phyloP scores from a whole-genome alignment of 2,329 filamentous ascomycete genomes.

The Aulographum hederae region DNA sequence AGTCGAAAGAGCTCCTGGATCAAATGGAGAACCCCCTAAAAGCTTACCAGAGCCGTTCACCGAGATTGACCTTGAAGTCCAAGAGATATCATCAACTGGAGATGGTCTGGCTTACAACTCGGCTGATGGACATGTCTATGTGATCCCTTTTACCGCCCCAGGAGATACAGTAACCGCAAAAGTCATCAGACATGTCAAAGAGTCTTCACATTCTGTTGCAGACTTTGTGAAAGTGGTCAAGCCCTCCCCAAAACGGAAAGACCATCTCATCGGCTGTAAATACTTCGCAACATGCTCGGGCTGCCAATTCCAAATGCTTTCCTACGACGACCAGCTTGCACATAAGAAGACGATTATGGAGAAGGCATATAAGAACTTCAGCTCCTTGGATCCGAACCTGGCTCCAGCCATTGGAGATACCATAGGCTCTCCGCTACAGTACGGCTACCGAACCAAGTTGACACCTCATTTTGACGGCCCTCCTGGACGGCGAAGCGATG shows the following conservation, averaged over 20 bases:
- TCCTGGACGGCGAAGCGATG: slow-evolving; percentile 28
- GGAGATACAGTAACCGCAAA: slow-evolving; percentile 69
- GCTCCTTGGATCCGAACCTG: slow-evolving; percentile 54
- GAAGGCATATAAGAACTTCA: slow-evolving; percentile 85
- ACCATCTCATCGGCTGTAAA: slow-evolving; percentile 56
- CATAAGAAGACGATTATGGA: slow-evolving; percentile 78
- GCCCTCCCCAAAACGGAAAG: slow-evolving; percentile 59
- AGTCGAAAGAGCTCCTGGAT: slow-evolving; percentile 5
- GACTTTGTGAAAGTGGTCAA: slow-evolving; percentile 66
- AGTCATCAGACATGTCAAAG: slow-evolving; percentile 49
- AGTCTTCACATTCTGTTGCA: slow-evolving; percentile 46
- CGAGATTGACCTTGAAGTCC: slow-evolving; percentile 68
- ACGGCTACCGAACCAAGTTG: slow-evolving; percentile 88
- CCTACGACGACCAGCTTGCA: slow-evolving; percentile 67
- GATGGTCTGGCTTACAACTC: slow-evolving; percentile 67
- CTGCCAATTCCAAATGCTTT: slow-evolving; percentile 95
- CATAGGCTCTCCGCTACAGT: slow-evolving; percentile 77
- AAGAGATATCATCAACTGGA: slow-evolving; percentile 74
- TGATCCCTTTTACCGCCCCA: slow-evolving; percentile 74
- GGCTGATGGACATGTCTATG: slow-evolving; percentile 53
- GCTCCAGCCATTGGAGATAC: slow-evolving; percentile 67
- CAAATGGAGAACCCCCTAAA: slow-evolving; percentile 5
- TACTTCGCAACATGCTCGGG: slow-evolving; percentile 83
- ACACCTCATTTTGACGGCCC: slow-evolving; percentile 90
- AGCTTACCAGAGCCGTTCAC: slow-evolving; percentile 47